Evolutionary conservation across 2,329 filamentous ascomycete species (phyloP).

Genomic region (Knoxdaviesia proteae): DNA sequence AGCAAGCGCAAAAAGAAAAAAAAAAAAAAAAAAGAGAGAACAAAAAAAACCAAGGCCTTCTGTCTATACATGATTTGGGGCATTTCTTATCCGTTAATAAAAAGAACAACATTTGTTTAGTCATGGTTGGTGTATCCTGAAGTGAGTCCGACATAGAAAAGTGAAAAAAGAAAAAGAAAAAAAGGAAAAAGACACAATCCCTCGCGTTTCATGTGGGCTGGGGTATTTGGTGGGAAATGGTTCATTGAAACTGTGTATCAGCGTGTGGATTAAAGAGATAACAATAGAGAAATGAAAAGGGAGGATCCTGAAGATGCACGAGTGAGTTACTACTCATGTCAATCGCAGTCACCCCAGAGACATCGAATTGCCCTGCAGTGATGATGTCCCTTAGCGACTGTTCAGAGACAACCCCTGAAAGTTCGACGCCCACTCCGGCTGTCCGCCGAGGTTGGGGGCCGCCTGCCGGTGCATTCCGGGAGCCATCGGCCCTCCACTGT

Average conservation of each 20-base stretch:
- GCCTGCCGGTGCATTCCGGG: too few relatives aligned
- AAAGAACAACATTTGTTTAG: background rate
- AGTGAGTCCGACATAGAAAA: constrained; percentile 1
- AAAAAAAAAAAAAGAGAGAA: constrained; percentile 3
- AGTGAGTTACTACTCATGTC: background rate
- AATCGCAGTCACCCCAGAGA: too few relatives aligned
- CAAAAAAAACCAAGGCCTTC: background rate
- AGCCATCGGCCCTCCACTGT: too few relatives aligned
- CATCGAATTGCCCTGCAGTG: too few relatives aligned
- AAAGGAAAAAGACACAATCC: constrained; percentile 1
- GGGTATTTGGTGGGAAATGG: background rate
- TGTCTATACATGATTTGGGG: background rate
- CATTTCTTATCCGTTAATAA: background rate
- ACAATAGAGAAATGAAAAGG: constrained; percentile 1
- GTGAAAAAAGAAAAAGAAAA: background rate
- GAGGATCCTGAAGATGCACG: background rate
- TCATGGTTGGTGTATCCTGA: background rate
- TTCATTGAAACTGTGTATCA: too few relatives aligned
- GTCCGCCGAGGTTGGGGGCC: constrained; percentile 7
- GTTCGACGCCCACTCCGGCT: constrained; percentile 37
- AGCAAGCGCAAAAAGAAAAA: background rate
- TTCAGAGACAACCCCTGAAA: constrained; percentile 59
- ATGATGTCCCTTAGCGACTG: constrained; percentile 21
- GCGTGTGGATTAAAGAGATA: background rate
- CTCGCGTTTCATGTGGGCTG: constrained; percentile 2